These are phyloP conservation scores for Pyricularia grisea DNA, from an alignment of 2,329 filamentous ascomycete genomes.

Conservation along the genomic window DNA sequence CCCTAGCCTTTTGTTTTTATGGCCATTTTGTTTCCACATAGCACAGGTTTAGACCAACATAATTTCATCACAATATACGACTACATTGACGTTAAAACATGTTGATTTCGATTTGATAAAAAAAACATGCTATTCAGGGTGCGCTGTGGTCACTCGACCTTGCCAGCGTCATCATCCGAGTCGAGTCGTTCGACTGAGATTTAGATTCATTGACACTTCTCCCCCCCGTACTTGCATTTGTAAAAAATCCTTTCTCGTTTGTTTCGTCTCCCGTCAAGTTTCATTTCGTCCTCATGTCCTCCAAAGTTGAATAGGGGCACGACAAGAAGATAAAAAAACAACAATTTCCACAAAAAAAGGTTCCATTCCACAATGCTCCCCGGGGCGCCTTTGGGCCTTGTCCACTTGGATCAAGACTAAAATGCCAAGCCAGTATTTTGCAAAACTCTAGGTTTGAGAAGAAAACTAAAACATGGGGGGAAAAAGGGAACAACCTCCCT, in stretches of 20 bases:
- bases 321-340: background rate
- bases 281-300: background rate
- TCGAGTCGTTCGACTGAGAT: background rate
- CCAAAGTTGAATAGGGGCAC: background rate
- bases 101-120: background rate
- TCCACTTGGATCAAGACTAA: background rate
- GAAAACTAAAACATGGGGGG: background rate
- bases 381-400: background rate
- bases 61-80: background rate
- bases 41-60: no score
- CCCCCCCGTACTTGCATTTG: background rate
- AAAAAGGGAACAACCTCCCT: background rate
- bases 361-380: background rate
- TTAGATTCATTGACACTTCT: background rate
- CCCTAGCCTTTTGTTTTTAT: background rate
- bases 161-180: constrained; percentile 5
- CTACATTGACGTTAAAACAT: background rate
- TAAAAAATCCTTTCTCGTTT: background rate
- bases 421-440: background rate
- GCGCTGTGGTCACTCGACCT: constrained; percentile 13
- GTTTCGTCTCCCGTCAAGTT: background rate
- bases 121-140: background rate
- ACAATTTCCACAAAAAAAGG: background rate
- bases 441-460: background rate
- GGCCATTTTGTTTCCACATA: background rate